phyloP scores from a whole-genome alignment of 106 monocot species.

The Chionographis japonica region DNA sequence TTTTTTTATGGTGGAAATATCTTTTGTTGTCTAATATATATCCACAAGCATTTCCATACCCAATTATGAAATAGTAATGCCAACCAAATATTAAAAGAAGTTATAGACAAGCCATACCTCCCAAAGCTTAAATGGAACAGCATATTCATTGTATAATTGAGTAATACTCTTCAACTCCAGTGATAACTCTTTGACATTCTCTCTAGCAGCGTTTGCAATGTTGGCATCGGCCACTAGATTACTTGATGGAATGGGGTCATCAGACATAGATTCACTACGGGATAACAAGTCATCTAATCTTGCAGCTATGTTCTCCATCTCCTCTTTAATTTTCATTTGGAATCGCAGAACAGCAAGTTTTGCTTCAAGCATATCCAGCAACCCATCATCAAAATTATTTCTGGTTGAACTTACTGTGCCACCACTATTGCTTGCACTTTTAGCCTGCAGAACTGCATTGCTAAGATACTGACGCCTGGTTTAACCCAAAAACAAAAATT shows the following conservation, averaged over 20 bases:
- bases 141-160: slow-evolving; percentile 97
- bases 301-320: slow-evolving; percentile 57
- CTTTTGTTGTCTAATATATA: too few species aligned
- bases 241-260: slow-evolving; percentile 33
- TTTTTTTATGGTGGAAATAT: too few species aligned
- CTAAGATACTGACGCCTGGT: slow-evolving; percentile 85
- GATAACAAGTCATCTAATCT: slow-evolving; percentile 27
- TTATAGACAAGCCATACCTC: slow-evolving; percentile 46
- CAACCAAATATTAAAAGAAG: neutral
- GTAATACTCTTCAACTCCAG: slow-evolving; percentile 87
- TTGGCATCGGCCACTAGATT: slow-evolving; percentile 35
- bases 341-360: slow-evolving; percentile 89
- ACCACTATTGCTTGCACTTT: slow-evolving; percentile 48
- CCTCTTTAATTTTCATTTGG: slow-evolving; percentile 90
- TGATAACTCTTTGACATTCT: slow-evolving; percentile 73
- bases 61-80: too few species aligned
- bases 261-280: slow-evolving; percentile 20
- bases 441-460: slow-evolving; percentile 92
- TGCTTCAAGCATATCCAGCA: slow-evolving; percentile 85
- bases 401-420: slow-evolving; percentile 20
- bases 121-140: slow-evolving; percentile 93
- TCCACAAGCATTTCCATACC: too few species aligned
- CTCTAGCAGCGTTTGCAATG: slow-evolving; percentile 45
- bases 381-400: slow-evolving; percentile 56
- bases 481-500: slow-evolving; percentile 15